Evolutionary conservation across 2,329 filamentous ascomycete genomes (phyloP), one percentile per base, ranked within the genome.

Genomic region (Sclerotiophoma versabilis): DNA sequence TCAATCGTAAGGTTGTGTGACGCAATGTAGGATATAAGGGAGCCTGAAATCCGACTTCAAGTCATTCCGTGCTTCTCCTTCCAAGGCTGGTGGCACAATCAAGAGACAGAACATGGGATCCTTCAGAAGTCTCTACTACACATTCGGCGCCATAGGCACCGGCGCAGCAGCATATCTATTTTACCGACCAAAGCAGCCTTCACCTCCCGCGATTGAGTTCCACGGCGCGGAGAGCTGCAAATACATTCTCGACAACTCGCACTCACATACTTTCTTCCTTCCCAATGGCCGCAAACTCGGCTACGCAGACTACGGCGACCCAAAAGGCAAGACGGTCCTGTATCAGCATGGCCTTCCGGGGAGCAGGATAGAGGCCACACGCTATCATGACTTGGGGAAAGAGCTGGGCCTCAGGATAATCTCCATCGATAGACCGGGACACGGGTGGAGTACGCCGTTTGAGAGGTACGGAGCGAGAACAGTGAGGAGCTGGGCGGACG

Each of bases 201-300:
- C 42, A n/a, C 42, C 27, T n/a, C 17, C 27, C 4, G 41, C 15
- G 0, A 11, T 29, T 25, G 6, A 22, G 0, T 43, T 47, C 8
- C 30, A 36, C 14, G 49, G 49, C 14, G 25, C 30, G 9, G 27
- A 32, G 15, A 42, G 32, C 12, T 53, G 49, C 43, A 53, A 37
- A 14, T 47, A 53, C 23, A 36, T 42, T 39, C 57, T 68, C 3
- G 66, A 71, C 50, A 57, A 65, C 26, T 59, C 63, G 20, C 65
- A 51, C 38, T 73, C 74, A 1, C 46, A 59, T 17, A 75, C 63
- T 12, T 36, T 74, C 10, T 65, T 50, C 1, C 72, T 76, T 2
- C 58, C 71, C 0, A 70, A 75, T 43, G 74, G 73, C 7, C 71
- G 75, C 12, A 73, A 66, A 47, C 60, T 77, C 2, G 71, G 73